phyloP scores from a whole-genome alignment of 2,329 filamentous ascomycete genomes.

The Venturia effusa region DNA sequence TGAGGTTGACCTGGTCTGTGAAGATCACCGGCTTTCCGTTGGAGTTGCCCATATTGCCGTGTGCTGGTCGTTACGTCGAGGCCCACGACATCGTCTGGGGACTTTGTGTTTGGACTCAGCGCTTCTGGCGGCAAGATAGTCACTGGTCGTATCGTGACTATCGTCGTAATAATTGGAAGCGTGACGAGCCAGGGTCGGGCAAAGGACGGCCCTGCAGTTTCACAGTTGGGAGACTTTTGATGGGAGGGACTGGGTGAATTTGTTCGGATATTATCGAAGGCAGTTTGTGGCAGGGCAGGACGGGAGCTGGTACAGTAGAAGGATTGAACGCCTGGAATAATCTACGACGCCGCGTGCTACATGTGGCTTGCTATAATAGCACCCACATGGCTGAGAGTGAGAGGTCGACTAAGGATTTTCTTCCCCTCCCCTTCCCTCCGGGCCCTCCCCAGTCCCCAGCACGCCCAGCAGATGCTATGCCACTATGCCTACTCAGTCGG shows the following conservation, averaged over 20 bases:
- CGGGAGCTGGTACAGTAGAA: too few relatives aligned
- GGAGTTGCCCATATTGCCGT: slow-evolving; percentile 71
- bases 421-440: background rate
- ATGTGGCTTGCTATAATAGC: background rate
- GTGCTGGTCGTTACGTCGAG: background rate
- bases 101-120: background rate
- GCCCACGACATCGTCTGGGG: background rate
- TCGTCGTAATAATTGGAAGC: background rate
- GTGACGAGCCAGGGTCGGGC: background rate
- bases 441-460: too few relatives aligned
- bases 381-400: background rate
- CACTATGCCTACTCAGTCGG: too few relatives aligned
- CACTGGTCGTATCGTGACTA: background rate
- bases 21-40: slow-evolving; percentile 89
- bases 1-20: slow-evolving; percentile 93
- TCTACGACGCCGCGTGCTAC: background rate
- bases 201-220: background rate
- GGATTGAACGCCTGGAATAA: background rate
- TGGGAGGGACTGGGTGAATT: background rate
- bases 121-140: slow-evolving; percentile 1
- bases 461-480: too few relatives aligned
- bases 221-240: background rate
- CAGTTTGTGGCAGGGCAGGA: background rate
- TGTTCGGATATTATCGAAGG: background rate
- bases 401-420: background rate